Conservation (phyloP, 2,329 filamentous ascomycete genomes). For the Fusarium chlamydosporum region DNA sequence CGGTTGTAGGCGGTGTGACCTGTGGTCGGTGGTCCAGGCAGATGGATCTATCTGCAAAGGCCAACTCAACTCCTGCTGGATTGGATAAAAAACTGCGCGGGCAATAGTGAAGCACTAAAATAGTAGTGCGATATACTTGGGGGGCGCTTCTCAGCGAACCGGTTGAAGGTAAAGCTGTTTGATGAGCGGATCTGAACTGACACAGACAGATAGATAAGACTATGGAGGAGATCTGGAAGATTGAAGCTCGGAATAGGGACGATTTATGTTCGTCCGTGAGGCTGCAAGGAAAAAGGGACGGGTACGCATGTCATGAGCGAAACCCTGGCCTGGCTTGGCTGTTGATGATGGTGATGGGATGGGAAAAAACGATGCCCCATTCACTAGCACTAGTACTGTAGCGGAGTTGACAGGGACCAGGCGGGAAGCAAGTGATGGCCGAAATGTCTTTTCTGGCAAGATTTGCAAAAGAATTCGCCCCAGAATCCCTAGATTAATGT, state of each 20-base stretch:
- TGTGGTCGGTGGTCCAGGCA: constrained; percentile 45
- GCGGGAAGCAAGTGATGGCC: constrained; percentile 47
- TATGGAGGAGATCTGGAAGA: constrained; percentile 26
- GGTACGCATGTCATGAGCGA: constrained; percentile 49
- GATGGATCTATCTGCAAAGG: constrained; percentile 50
- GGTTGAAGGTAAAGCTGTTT: constrained; percentile 43
- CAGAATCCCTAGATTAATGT: constrained; percentile 38
- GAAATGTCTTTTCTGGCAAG: constrained; percentile 49
- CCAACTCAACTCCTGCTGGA: constrained; percentile 43
- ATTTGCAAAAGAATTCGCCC: constrained; percentile 51
- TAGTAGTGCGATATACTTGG: constrained; percentile 46
- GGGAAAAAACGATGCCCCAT: constrained; percentile 47
- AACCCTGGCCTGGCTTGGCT: constrained; percentile 42
- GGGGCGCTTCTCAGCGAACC: constrained; percentile 48
- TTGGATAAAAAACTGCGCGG: constrained; percentile 45
- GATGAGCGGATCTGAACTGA: constrained; percentile 45
- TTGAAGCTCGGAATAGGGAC: constrained; percentile 48
- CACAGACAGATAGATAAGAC: constrained; percentile 27
- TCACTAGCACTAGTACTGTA: constrained; percentile 43
- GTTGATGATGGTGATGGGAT: constrained; percentile 41
- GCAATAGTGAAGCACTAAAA: constrained; percentile 49
- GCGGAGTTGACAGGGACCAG: constrained; percentile 52
- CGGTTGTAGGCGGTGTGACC: constrained; percentile 52
- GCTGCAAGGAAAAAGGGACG: constrained; percentile 47
- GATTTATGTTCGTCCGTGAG: constrained; percentile 53